These are phyloP conservation scores for Rhizopogon vulgaris DNA, from an alignment of 768 basidiomycete genomes.

Conservation along the genomic window DNA sequence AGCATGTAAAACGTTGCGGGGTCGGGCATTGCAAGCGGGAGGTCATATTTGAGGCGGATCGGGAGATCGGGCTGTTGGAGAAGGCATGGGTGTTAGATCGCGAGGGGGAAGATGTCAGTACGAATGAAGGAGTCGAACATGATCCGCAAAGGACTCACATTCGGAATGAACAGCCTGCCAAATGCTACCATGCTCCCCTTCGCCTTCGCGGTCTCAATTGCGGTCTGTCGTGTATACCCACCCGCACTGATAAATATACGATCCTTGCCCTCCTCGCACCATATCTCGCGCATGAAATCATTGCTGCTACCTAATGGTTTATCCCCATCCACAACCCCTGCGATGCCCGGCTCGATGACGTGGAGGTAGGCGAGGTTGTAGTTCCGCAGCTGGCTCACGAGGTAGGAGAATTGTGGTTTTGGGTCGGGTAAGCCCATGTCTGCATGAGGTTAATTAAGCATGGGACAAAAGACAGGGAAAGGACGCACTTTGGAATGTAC, in stretches of 20 bases:
- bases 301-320: conserved; percentile 12
- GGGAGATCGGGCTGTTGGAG: conserved; percentile 27
- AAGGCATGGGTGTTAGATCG: too few relatives aligned
- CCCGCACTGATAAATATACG: conserved; percentile 2
- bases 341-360: conserved; percentile 28
- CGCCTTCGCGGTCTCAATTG: not conserved
- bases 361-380: conserved; percentile 37
- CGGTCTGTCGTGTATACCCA: conserved; percentile 1
- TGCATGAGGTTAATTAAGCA: conserved; percentile 10
- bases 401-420: conserved; percentile 29
- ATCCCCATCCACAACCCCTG: conserved; percentile 4
- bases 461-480: not conserved
- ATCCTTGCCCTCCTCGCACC: conserved; percentile 9
- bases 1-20: conserved; percentile 23
- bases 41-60: conserved; percentile 20
- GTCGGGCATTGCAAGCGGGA: conserved; percentile 20
- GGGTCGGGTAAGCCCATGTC: conserved; percentile 31
- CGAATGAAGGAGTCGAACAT: too few relatives aligned
- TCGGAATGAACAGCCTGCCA: conserved; percentile 4
- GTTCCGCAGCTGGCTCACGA: conserved; percentile 21
- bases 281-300: conserved; percentile 22
- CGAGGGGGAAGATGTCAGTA: not conserved
- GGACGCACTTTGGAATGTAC: conserved; percentile 23
- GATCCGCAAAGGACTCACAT: not conserved
- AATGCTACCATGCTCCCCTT: conserved; percentile 4